Evolutionary conservation across 108 stramenopile genomes (phyloP).

Genomic region (Cylindrotheca fusiformis): DNA sequence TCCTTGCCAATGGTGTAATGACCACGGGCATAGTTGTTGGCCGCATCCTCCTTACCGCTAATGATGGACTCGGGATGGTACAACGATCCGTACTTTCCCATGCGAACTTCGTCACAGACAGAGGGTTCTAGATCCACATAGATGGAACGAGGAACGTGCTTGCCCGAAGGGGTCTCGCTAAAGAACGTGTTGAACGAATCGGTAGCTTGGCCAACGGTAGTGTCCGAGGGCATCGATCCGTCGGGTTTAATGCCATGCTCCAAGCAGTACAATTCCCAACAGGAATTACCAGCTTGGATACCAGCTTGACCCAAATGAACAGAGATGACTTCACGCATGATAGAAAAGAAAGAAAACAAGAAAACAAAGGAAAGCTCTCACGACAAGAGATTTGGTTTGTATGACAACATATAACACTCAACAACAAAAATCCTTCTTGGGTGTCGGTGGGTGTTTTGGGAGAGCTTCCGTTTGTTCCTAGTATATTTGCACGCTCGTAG

Average conservation of each 20-base stretch:
- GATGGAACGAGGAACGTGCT: constrained; percentile 98
- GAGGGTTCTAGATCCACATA: constrained; percentile 98
- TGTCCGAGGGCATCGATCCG: constrained; percentile 87
- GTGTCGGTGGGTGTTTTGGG: too few relatives aligned
- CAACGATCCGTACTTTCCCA: constrained; percentile 86
- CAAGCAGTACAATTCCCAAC: constrained; percentile 98
- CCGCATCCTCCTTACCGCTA: constrained; percentile 99
- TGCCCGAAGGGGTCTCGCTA: constrained; percentile 95
- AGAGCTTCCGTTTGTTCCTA: too few relatives aligned
- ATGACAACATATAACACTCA: neutral
- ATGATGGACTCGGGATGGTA: constrained; percentile 99
- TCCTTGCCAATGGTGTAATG: constrained; percentile 99
- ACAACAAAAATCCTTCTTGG: neutral
- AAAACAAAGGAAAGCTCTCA: neutral
- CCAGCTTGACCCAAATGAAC: constrained; percentile 94
- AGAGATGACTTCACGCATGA: constrained; percentile 48
- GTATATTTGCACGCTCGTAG: too few relatives aligned
- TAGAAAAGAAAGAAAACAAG: neutral
- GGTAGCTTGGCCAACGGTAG: constrained; percentile 73
- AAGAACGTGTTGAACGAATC: constrained; percentile 98
- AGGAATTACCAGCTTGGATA: constrained; percentile 95
- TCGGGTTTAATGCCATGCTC: constrained; percentile 97
- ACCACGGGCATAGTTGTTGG: constrained; percentile 99
- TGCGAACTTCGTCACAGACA: constrained; percentile 94
- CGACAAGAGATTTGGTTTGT: neutral